A percentile compares a stretch with the other conserved stretches of the same genome.
These are phyloP conservation scores for Globisporangium perplexum DNA, from an alignment of 352 stramenopile species.

Conservation along the genomic window DNA sequence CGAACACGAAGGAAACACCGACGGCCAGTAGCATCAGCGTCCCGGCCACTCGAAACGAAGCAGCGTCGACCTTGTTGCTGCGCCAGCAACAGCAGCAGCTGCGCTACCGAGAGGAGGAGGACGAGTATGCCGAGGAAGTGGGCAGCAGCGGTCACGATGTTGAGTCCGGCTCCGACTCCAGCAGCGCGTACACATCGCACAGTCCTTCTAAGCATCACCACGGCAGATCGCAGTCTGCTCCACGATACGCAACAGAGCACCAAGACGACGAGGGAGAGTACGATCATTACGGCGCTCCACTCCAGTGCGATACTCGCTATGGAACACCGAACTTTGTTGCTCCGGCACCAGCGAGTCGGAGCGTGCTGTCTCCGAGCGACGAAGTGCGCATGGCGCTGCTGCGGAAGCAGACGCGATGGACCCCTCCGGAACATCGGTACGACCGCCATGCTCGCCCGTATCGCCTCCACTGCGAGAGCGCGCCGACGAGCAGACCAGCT, in stretches of 20 bases:
- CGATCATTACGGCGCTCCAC: background rate
- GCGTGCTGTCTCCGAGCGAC: slow-evolving; percentile 47
- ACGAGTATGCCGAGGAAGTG: slow-evolving; percentile 16
- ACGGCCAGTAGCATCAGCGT: background rate
- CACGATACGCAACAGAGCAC: background rate
- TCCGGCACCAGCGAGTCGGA: slow-evolving; percentile 7
- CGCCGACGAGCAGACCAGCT: background rate
- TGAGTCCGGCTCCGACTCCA: slow-evolving; percentile 12
- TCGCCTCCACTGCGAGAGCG: background rate
- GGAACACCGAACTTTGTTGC: background rate
- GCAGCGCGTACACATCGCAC: slow-evolving; percentile 2
- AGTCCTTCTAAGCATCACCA: background rate
- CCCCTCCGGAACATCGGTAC: background rate
- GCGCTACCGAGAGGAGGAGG: slow-evolving; percentile 16
- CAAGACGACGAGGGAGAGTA: background rate
- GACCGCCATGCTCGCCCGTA: background rate
- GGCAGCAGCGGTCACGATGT: slow-evolving; percentile 6
- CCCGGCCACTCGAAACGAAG: slow-evolving; percentile 35
- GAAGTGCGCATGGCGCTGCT: slow-evolving; percentile 46
- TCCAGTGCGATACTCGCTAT: background rate
- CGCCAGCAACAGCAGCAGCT: slow-evolving; percentile 14
- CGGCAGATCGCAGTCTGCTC: too few relatives aligned
- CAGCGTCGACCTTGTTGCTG: slow-evolving; percentile 36
- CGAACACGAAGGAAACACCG: slow-evolving; percentile 21
- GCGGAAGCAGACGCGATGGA: slow-evolving; percentile 19